Evolutionary conservation across 75 land plant genomes (phyloP), one percentile per base, ranked within the genome.

Genomic region (Picea sitchensis): DNA sequence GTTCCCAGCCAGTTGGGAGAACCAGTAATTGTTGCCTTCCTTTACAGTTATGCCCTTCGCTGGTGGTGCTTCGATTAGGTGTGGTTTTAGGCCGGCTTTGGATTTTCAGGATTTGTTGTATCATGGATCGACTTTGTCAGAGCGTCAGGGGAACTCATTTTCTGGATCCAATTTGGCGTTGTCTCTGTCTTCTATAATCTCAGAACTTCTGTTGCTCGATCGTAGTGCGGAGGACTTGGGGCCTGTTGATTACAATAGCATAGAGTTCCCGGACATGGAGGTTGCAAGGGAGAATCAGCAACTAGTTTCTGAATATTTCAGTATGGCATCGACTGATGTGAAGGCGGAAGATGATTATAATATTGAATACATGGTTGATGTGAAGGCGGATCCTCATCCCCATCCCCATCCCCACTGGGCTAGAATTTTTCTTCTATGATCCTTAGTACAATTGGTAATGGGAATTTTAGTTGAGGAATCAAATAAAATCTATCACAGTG

Each of bases 181-280:
- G 17, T 69, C 76, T 14, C 73, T 32, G 17, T 79, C 87, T 1
- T 82, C 84, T 2, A 90, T 89, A 67, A 77, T 80, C 34, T 87
- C 90, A 44, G 92, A 90, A 44, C 86, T 90, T 18, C 84, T 87
- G 31, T 32, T 90, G 81, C 73, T 90, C 0, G 86, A 87, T 60
- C 56, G 80, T 3, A 85, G 79, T 58, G 75, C 34, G 3, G 80
- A 79, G 20, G 77, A 36, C 0, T 21, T 68, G 58, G 82, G 86
- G 20, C 88, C 84, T 7, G 78, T 64, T 17, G 93, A 92, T 77
- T 92, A 83, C 69, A 76, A 77, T n/a, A 86, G 86, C 44, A 83
- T 92, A 14, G 94, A 92, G 30, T 88, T 92, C 56, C 94, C 94
- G 2, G 94, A 92, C 57, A 81, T 90, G 36, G 83, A 84, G 31